Evolutionary conservation across 1,284 basidiomycete species (phyloP).

Genomic region (Boletus sp.): DNA sequence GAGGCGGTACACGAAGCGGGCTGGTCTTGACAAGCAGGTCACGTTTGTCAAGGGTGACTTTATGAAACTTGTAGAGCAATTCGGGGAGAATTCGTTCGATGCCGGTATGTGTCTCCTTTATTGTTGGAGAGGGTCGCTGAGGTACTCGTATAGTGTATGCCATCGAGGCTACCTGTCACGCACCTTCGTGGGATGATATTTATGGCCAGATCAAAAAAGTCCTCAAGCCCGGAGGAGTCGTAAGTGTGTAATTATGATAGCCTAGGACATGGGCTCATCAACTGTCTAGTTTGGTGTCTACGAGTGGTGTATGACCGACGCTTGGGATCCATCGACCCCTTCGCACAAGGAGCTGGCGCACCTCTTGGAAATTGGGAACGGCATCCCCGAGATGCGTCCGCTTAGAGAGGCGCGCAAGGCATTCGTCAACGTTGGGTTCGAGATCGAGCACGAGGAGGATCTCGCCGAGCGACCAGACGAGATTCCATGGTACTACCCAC

Average conservation of each 20-base stretch:
- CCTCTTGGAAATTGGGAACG: conserved; percentile 89
- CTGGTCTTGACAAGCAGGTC: conserved; percentile 76
- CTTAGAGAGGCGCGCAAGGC: conserved; percentile 74
- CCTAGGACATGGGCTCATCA: conserved; percentile 1
- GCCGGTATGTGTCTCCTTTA: conserved; percentile 57
- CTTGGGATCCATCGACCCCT: conserved; percentile 84
- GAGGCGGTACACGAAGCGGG: conserved; percentile 76
- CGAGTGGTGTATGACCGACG: conserved; percentile 99
- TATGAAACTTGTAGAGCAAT: conserved; percentile 91
- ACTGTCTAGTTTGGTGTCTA: conserved; percentile 84
- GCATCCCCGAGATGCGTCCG: conserved; percentile 96
- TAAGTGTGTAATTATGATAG: conserved; percentile 43
- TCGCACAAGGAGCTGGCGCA: conserved; percentile 91
- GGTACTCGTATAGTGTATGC: conserved; percentile 68
- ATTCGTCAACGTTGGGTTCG: conserved; percentile 82
- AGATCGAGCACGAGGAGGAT: conserved; percentile 91
- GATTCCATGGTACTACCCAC: conserved; percentile 94
- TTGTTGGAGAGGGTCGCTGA: not conserved
- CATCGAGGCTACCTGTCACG: conserved; percentile 97
- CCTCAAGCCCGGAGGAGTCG: conserved; percentile 93
- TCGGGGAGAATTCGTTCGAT: conserved; percentile 93
- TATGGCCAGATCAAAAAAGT: conserved; percentile 94
- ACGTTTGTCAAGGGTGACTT: conserved; percentile 91
- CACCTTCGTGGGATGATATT: conserved; percentile 93
- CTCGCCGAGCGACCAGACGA: conserved; percentile 82